Evolutionary conservation across 805 yeast species (phyloP), one percentile per base, ranked within the genome.

Genomic region (Cyberlindnera misumaiensis): DNA sequence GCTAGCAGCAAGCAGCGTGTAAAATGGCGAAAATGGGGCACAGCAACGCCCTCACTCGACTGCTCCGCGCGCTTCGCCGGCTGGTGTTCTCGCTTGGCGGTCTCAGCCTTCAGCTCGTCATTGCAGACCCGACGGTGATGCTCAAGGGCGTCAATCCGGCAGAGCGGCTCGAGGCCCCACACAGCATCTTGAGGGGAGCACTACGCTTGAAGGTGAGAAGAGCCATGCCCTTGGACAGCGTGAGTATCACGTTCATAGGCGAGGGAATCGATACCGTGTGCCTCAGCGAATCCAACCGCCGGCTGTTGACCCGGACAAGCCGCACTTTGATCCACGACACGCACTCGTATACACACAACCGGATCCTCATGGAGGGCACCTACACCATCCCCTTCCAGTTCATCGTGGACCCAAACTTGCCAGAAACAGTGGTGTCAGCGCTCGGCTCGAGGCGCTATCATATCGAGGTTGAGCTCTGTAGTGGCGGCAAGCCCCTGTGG

Each of bases 371-470:
- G 14, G 48, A 27, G 30, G 58, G 58, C 3, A 36, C 36, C 3
- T 47, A 53, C 34, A 38, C 31, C 1, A 40, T 51, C 20, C 58
- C 58, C 1, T 53, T 53, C 40, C 51, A 47, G 30, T 53, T 53
- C 29, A 28, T 39, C 12, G 35, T 53, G 30, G 52, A 47, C 30
- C 42, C 48, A 11, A 5, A 22, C 13, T 34, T 44, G 8, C 49
- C 58, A 10, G 58, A 53, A 34, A 27, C 47, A 3, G 28, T 49
- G 3, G 11, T 28, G 0, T 34, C 47, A 0, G 9, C 11, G 11
- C 35, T 48, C 11, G 51, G 49, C n/a, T 34, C 44, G 5, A 44
- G 50, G 28, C 12, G 11, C 1, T 53, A 53, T 28, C 32, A 28
- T 24, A 11, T 53, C 4, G 44, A 43, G 20, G 52, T 46, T 7